Evolutionary conservation across 805 yeast species (phyloP).

Genomic region (Komagataella pastoris): DNA sequence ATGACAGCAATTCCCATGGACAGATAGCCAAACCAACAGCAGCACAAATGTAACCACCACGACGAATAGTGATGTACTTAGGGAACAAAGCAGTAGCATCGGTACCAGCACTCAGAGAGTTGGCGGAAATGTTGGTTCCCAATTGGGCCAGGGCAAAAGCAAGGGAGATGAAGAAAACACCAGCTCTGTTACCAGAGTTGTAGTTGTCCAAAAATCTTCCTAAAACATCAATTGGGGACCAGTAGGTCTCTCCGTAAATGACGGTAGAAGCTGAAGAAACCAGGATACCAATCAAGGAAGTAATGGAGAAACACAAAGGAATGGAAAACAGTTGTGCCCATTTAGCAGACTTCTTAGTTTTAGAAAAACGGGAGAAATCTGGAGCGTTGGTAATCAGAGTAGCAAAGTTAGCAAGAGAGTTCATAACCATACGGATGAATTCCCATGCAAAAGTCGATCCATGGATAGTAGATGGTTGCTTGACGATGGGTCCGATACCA

Average conservation of each 20-base stretch:
- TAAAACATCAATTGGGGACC: conserved; percentile 79
- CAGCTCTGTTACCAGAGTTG: conserved; percentile 55
- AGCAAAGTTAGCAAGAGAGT: conserved; percentile 74
- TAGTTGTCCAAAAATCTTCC: conserved; percentile 43
- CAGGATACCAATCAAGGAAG: conserved; percentile 75
- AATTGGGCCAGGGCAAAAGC: conserved; percentile 67
- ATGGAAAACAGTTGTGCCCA: conserved; percentile 52
- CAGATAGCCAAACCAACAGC: conserved; percentile 54
- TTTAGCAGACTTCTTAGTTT: conserved; percentile 33
- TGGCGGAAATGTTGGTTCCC: conserved; percentile 67
- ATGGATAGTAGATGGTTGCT: conserved; percentile 33
- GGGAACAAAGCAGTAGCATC: conserved; percentile 60
- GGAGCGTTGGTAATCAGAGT: conserved; percentile 84
- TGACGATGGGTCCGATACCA: conserved; percentile 66
- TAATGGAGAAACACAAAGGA: conserved; percentile 67
- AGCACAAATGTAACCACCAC: conserved; percentile 76
- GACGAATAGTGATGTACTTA: conserved; percentile 53
- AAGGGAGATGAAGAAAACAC: conserved; percentile 61
- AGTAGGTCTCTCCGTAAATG: conserved; percentile 54
- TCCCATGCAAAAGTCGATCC: conserved; percentile 74
- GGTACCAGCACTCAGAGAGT: conserved; percentile 60
- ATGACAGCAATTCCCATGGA: conserved; percentile 71
- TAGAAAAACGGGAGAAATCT: conserved; percentile 78
- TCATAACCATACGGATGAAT: conserved; percentile 66
- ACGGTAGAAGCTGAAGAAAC: conserved; percentile 68